Evolutionary conservation across 1,284 basidiomycete genomes (phyloP), one percentile per base, ranked within the genome.

Genomic region (Moesziomyces parantarcticus): DNA sequence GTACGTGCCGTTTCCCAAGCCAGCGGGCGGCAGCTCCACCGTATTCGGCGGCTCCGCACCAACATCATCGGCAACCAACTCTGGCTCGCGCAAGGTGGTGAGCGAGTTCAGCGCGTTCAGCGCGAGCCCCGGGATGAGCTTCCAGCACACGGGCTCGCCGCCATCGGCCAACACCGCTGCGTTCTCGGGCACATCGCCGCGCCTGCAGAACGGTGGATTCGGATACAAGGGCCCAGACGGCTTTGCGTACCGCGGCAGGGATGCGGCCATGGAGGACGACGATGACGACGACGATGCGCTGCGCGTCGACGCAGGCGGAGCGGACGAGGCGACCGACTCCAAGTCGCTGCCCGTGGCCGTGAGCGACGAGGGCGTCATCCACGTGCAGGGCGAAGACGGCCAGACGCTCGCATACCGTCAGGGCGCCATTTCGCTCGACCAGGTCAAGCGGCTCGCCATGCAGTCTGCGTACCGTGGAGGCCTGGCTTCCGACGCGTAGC

Each of bases 401-500:
- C 79, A 81, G 57, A 71, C 55, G 10, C 58, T 83, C 36, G 72
- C 76, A 11, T 77, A 73, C 55, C 53, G 76, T n/a, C 76, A 82
- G 50, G 82, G 80, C 11, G 74, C 76, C 16, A 83, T 83, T 53
- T 74, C 70, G 29, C 62, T 82, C 20, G 76, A 81, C 13, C 82
- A 83, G 63, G 80, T 77, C 34, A 66, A 65, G 23, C 54, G 77
- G 36, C 52, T 79, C 42, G 77, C 77, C 7, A 79, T 77, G 75
- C 70, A 75, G 50, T 65, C 59, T 34, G 77, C 77, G 3, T 70
- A 77, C 39, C 53, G 77, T 25, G 70, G 75, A n/a, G 76, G 77
- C 3, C 56, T 79, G 23, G 75, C 89, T 6, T 89, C 88, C 9
- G 85, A 86, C 0, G 29, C 29, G 29, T 32, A 32, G 29, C 29